A percentile compares a stretch with the other conserved stretches of the same genome.
Evolutionary conservation across 1,284 basidiomycete genomes (phyloP).

Genomic region (Trametes polyzona): DNA sequence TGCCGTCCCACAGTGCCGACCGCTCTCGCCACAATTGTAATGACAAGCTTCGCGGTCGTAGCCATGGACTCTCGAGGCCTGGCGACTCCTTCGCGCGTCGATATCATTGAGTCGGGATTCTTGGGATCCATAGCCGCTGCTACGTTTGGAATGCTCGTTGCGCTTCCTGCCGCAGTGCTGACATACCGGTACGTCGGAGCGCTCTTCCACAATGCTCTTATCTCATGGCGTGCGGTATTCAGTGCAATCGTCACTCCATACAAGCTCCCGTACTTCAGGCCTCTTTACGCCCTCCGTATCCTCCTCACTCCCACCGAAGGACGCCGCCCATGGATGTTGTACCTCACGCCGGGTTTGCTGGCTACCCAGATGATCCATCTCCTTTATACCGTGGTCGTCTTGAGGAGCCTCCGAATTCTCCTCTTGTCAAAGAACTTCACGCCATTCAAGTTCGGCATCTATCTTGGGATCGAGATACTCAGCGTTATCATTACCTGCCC

Average conservation of each 20-base stretch:
- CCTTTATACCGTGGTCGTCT: slow-evolving; percentile 66
- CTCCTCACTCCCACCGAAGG: slow-evolving; percentile 86
- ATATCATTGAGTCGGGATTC: slow-evolving; percentile 70
- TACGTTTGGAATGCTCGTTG: slow-evolving; percentile 71
- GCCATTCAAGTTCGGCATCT: slow-evolving; percentile 56
- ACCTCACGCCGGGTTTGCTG: slow-evolving; percentile 84
- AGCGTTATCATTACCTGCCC: slow-evolving; percentile 75
- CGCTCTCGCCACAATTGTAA: slow-evolving; percentile 60
- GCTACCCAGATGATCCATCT: slow-evolving; percentile 70
- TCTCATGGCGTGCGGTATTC: slow-evolving; percentile 8
- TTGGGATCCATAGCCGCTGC: slow-evolving; percentile 67
- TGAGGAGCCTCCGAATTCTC: slow-evolving; percentile 65
- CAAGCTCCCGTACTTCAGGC: slow-evolving; percentile 70
- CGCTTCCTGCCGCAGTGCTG: slow-evolving; percentile 79
- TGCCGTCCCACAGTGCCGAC: slow-evolving; percentile 62
- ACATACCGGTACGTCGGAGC: slow-evolving; percentile 65
- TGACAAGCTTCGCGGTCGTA: slow-evolving; percentile 60
- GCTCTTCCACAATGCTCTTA: neutral
- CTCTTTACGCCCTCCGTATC: slow-evolving; percentile 66
- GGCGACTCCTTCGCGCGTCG: slow-evolving; percentile 66
- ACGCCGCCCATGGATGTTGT: slow-evolving; percentile 78
- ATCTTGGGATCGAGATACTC: slow-evolving; percentile 60
- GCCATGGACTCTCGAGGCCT: slow-evolving; percentile 58
- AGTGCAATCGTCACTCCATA: slow-evolving; percentile 89
- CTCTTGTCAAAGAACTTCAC: slow-evolving; percentile 58